These are phyloP conservation scores for Teratosphaeria viscida DNA, from an alignment of 2,329 filamentous ascomycete species.

Conservation along the genomic window DNA sequence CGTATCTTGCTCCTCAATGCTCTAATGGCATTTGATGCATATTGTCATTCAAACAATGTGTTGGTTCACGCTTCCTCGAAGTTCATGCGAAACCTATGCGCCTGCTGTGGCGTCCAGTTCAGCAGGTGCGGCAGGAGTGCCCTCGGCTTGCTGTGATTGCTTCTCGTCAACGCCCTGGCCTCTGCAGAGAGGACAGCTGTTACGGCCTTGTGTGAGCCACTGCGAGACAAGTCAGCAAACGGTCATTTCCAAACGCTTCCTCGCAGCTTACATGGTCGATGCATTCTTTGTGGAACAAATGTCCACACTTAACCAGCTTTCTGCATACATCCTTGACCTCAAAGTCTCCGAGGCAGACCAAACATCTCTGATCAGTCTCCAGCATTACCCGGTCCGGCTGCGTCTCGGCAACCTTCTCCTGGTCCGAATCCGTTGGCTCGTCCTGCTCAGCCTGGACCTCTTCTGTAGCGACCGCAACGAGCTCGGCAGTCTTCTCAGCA, in stretches of 20 bases:
- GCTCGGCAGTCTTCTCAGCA: slow-evolving; percentile 15
- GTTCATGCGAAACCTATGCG: not conserved
- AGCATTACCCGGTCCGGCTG: slow-evolving; percentile 19
- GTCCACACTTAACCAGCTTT: slow-evolving; percentile 51
- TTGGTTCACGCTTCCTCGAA: not conserved
- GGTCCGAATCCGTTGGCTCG: not conserved
- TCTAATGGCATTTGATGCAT: not conserved
- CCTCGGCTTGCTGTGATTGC: slow-evolving; percentile 8
- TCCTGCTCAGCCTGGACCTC: not conserved
- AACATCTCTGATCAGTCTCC: slow-evolving; percentile 42
- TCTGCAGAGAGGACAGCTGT: slow-evolving; percentile 53
- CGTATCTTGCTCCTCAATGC: not conserved
- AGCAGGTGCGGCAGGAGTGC: slow-evolving; percentile 2
- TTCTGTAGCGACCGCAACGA: slow-evolving; percentile 25
- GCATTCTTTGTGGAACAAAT: slow-evolving; percentile 58
- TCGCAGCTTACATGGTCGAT: slow-evolving; percentile 52
- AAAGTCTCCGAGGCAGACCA: slow-evolving; percentile 58
- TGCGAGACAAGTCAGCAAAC: slow-evolving; percentile 5
- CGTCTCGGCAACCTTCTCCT: not conserved
- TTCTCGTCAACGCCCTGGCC: slow-evolving; percentile 48
- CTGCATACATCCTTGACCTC: slow-evolving; percentile 51
- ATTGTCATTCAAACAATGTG: not conserved
- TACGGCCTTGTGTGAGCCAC: slow-evolving; percentile 59
- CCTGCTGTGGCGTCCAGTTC: slow-evolving; percentile 3
- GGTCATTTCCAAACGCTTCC: not conserved